Evolutionary conservation across 2,329 filamentous ascomycete genomes (phyloP).

Genomic region (Mollisia scopiformis): DNA sequence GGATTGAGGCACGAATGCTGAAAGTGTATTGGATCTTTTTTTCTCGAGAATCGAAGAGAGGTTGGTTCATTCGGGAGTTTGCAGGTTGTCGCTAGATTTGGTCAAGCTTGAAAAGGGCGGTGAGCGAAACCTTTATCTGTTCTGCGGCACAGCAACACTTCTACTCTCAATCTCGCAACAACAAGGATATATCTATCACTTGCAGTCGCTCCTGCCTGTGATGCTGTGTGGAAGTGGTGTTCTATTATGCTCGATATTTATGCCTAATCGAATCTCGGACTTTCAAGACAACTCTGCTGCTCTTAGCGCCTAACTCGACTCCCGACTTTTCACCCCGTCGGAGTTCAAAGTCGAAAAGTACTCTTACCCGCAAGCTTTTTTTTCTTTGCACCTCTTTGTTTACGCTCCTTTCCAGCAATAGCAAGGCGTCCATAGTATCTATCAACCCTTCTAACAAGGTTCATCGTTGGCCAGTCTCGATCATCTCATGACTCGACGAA

Average conservation of each 20-base stretch:
- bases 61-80: neutral
- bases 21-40: neutral
- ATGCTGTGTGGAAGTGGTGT: neutral
- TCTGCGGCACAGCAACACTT: neutral
- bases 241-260: no score
- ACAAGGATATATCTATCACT: neutral
- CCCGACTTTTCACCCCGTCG: neutral
- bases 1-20: neutral
- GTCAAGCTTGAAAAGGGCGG: neutral
- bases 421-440: neutral
- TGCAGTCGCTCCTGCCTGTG: neutral
- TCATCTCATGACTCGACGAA: neutral
- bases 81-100: neutral
- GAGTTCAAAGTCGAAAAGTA: neutral
- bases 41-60: neutral
- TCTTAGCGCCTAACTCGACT: no score
- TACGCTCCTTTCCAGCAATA: neutral
- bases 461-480: neutral
- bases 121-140: neutral
- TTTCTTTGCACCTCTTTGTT: neutral
- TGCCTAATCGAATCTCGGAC: no score
- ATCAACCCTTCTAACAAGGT: neutral
- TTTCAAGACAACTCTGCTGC: no score
- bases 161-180: neutral
- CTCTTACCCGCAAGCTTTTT: no score